Conservation (phyloP, 768 basidiomycete species). For the Lactarius vividus region DNA sequence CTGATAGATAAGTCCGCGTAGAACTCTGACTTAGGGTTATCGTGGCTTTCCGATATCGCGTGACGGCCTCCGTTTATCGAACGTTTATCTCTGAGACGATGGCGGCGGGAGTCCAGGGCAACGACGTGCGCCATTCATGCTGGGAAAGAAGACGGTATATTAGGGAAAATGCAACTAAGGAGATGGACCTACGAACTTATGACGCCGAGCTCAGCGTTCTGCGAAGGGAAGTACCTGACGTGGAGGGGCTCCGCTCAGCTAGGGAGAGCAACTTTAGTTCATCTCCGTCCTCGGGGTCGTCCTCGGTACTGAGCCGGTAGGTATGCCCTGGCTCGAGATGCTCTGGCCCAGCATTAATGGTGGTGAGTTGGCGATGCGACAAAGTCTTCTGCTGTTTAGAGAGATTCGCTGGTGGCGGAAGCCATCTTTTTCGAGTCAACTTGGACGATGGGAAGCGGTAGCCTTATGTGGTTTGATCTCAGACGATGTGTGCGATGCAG, state of each 20-base stretch:
- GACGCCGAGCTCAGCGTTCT: not conserved
- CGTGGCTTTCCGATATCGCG: slow-evolving; percentile 32
- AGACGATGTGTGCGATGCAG: not conserved
- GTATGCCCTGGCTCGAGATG: slow-evolving; percentile 40
- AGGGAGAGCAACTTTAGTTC: slow-evolving; percentile 73
- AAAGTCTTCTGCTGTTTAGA: slow-evolving; percentile 78
- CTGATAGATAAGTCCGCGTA: slow-evolving; percentile 32
- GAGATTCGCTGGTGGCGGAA: slow-evolving; percentile 72
- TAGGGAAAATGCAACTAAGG: not conserved
- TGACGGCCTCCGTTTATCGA: slow-evolving; percentile 36
- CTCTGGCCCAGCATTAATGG: slow-evolving; percentile 73
- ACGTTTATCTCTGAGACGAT: slow-evolving; percentile 34
- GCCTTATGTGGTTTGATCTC: not conserved
- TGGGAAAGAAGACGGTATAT: not conserved
- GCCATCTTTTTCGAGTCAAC: slow-evolving; percentile 73
- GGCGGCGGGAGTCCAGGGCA: not conserved
- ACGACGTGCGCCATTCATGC: slow-evolving; percentile 30
- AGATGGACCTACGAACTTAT: not conserved
- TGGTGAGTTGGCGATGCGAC: slow-evolving; percentile 73
- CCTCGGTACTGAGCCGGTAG: not conserved
- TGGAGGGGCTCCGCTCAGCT: slow-evolving; percentile 52
- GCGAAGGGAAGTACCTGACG: not conserved
- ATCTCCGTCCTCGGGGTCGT: slow-evolving; percentile 58
- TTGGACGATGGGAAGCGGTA: slow-evolving; percentile 52
- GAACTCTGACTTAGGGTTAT: not conserved